A percentile compares a stretch with the other conserved stretches of the same genome.
Evolutionary conservation across 352 stramenopile genomes (phyloP).

Genomic region (Pythium vanterpoolii): DNA sequence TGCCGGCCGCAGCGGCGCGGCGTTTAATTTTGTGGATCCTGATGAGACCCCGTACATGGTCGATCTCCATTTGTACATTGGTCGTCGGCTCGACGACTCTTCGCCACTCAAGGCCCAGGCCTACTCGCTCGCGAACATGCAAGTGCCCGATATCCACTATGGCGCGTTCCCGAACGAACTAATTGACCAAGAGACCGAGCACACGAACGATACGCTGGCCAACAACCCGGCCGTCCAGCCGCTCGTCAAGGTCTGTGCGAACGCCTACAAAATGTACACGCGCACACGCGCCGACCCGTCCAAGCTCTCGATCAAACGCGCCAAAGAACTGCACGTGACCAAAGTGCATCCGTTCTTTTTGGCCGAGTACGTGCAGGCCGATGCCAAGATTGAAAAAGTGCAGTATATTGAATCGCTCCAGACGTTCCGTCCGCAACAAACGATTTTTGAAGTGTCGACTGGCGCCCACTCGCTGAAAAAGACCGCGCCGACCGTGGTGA

Average conservation of each 20-base stretch:
- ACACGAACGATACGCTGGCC: conserved; percentile 88
- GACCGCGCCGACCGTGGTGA: conserved; percentile 63
- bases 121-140: conserved; percentile 94
- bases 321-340: conserved; percentile 91
- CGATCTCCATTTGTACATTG: conserved; percentile 96
- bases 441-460: conserved; percentile 94
- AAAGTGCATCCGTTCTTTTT: conserved; percentile 92
- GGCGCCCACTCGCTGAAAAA: conserved; percentile 79
- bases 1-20: conserved; percentile 93
- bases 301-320: conserved; percentile 92
- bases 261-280: conserved; percentile 98
- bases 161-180: conserved; percentile 94
- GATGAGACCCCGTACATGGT: conserved; percentile 99
- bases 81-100: conserved; percentile 76
- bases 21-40: conserved; percentile 96
- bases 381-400: conserved; percentile 72
- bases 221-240: conserved; percentile 69
- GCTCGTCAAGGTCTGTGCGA: conserved; percentile 91
- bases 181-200: conserved; percentile 96
- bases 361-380: conserved; percentile 82
- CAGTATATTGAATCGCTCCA: conserved; percentile 92
- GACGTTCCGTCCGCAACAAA: conserved; percentile 93
- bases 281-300: conserved; percentile 94
- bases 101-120: conserved; percentile 47
- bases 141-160: conserved; percentile 96